Conservation (phyloP, 139 green algal species). For the Picochlorum sp. region DNA sequence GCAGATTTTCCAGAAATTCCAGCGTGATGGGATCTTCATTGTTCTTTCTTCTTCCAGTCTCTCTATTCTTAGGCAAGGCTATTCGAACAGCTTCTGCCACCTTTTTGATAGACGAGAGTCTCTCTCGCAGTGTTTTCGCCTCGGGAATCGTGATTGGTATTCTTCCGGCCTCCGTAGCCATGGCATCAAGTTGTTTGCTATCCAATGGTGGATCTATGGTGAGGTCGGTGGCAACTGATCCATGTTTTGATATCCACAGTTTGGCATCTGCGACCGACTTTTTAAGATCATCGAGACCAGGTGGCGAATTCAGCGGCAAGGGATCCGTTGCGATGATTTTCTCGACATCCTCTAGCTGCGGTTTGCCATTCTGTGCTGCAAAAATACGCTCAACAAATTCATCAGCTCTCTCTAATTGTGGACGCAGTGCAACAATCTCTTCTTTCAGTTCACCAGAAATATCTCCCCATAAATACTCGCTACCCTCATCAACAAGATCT, state of each 20-base stretch:
- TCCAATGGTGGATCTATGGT: constrained; percentile 8
- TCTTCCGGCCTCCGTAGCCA: constrained; percentile 24
- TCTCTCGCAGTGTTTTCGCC: constrained; percentile 27
- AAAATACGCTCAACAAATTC: constrained; percentile 21
- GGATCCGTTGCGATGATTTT: constrained; percentile 28
- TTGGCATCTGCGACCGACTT: constrained; percentile 11
- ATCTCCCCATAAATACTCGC: constrained; percentile 53
- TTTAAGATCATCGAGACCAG: constrained; percentile 19
- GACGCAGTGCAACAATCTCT: constrained; percentile 16
- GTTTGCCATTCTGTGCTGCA: constrained; percentile 24
- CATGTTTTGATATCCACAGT: constrained; percentile 13
- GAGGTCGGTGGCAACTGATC: not conserved
- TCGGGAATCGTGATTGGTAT: constrained; percentile 31
- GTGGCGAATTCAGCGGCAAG: constrained; percentile 5
- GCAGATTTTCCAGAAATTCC: constrained; percentile 23
- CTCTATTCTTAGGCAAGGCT: constrained; percentile 19
- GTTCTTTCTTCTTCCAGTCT: constrained; percentile 3
- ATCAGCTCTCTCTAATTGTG: constrained; percentile 2
- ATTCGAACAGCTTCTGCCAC: constrained; percentile 25
- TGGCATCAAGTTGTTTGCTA: constrained; percentile 25
- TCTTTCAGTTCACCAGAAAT: constrained; percentile 24
- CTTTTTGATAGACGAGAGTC: constrained; percentile 25
- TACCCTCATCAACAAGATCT: constrained; percentile 24
- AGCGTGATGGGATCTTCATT: constrained; percentile 9
- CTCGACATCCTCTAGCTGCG: constrained; percentile 27